phyloP scores from a whole-genome alignment of 2,329 filamentous ascomycete species.

The Claviceps fusiformis region DNA sequence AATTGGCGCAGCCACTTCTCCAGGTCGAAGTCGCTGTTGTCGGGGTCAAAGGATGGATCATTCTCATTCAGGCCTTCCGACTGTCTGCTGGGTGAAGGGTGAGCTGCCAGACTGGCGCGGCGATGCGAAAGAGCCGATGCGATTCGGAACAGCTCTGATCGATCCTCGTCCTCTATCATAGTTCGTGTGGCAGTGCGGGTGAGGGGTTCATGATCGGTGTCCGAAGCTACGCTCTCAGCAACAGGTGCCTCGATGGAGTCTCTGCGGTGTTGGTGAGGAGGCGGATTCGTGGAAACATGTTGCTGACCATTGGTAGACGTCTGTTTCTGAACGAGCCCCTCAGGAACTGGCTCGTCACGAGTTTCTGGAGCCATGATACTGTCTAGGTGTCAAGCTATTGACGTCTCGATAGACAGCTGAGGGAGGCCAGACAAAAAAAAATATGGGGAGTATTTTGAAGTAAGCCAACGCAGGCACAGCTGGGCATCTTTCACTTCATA shows the following conservation, averaged over 20 bases:
- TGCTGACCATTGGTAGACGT: background rate
- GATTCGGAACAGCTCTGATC: slow-evolving; percentile 24
- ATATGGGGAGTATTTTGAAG: background rate
- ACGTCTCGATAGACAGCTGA: background rate
- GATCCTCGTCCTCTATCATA: slow-evolving; percentile 19
- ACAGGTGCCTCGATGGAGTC: background rate
- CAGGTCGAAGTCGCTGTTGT: slow-evolving; percentile 25
- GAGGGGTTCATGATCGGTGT: slow-evolving; percentile 3
- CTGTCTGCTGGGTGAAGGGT: slow-evolving; percentile 4
- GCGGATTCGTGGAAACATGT: background rate
- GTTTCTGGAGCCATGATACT: background rate
- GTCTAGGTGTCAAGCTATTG: background rate
- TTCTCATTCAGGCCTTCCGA: slow-evolving; percentile 13
- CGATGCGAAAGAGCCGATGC: slow-evolving; percentile 26
- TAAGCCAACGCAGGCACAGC: too few species aligned
- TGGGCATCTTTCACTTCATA: background rate
- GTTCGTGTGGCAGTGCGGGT: slow-evolving; percentile 5
- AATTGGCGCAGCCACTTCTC: slow-evolving; percentile 27
- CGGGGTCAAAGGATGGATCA: slow-evolving; percentile 24
- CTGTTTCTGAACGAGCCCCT: background rate
- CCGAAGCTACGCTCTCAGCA: background rate
- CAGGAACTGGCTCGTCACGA: background rate
- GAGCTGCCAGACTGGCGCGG: slow-evolving; percentile 14
- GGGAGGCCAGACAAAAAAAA: background rate
- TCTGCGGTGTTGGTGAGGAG: background rate